phyloP scores from a whole-genome alignment of 164 flowering plant genomes.

The Chimonanthus salicifolius region DNA sequence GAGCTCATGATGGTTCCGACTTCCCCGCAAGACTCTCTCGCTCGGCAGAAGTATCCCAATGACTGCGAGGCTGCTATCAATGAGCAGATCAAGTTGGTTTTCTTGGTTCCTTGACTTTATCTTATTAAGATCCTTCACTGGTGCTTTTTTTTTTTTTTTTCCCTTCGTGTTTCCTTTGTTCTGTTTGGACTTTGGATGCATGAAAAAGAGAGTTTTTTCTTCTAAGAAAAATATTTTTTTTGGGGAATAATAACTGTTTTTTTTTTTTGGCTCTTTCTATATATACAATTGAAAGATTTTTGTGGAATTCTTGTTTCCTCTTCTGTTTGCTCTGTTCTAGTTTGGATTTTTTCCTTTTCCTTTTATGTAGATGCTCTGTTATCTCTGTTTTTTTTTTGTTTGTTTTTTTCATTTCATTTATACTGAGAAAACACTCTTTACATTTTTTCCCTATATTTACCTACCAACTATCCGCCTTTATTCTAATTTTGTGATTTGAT shows the following conservation, averaged over 20 bases:
- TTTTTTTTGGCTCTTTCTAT: background rate
- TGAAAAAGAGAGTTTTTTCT: background rate
- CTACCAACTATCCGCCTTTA: background rate
- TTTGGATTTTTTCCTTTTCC: background rate
- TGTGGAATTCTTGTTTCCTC: background rate
- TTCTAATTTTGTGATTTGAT: background rate
- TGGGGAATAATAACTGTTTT: background rate
- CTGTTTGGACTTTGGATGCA: background rate
- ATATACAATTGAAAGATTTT: background rate
- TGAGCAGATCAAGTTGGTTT: conserved; percentile 82
- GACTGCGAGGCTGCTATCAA: conserved; percentile 71
- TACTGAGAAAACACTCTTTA: too few species aligned
- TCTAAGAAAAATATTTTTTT: background rate
- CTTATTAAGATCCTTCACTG: background rate
- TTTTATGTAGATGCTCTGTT: background rate
- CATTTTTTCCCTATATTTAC: too few species aligned
- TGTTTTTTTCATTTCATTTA: background rate
- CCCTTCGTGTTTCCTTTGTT: background rate
- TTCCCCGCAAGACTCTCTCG: conserved; percentile 57
- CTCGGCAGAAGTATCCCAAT: conserved; percentile 57
- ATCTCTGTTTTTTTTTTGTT: background rate
- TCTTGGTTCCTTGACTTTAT: background rate
- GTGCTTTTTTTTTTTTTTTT: background rate
- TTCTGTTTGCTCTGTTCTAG: background rate
- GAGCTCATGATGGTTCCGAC: conserved; percentile 63